Base-by-base conservation (phyloP, 1,139 yeast species). In the Yamadazyma dushanensis region DNA sequence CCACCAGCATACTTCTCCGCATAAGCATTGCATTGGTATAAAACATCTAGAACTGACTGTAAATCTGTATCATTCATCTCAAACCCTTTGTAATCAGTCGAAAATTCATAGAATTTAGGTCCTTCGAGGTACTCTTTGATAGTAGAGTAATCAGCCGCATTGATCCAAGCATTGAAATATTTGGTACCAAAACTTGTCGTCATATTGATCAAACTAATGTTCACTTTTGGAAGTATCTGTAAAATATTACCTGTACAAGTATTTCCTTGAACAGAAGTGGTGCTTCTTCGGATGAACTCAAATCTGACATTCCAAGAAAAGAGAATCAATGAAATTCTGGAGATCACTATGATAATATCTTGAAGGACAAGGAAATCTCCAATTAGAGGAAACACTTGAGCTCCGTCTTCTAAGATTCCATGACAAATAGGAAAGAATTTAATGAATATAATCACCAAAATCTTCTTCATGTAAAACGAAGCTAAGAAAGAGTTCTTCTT, bases 341-440 rank as follows among this genome's bases (percentile, higher is more conserved):
- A 70, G 20, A 63, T 47, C 41, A 58, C 44, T 11, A 49, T 40
- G 32, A 59, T 56, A 3, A 62, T 26, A 8, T 57, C 44, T 2
- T 70, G 72, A 34, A 59, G 63, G 34, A 68, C 39, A 4, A 63
- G 46, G 29, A 67, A 48, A 39, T 63, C 70, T 0, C 71, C 56
- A 18, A 30, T 30, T 3, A 14, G 21, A 4, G 32, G 32, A 13
- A 30, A 30, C 14, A 3, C 19, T 53, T 53, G 35, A 51, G 50
- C 32, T 56, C 47, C 4, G 50, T 47, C 2, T 18, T 25, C 27
- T 15, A 25, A 3, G 7, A 25, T n/a, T 15, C 16, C 18, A 8
- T 25, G 27, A 14, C 27, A 25, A 14, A 25, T 4, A 14, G 27
- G 70, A 67, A 11, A 66, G 35, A 32, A 65, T 49, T 24, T 69